Evolutionary conservation across 495 filamentous ascomycete species (phyloP).

Genomic region (Jackrogersella multiformis): DNA sequence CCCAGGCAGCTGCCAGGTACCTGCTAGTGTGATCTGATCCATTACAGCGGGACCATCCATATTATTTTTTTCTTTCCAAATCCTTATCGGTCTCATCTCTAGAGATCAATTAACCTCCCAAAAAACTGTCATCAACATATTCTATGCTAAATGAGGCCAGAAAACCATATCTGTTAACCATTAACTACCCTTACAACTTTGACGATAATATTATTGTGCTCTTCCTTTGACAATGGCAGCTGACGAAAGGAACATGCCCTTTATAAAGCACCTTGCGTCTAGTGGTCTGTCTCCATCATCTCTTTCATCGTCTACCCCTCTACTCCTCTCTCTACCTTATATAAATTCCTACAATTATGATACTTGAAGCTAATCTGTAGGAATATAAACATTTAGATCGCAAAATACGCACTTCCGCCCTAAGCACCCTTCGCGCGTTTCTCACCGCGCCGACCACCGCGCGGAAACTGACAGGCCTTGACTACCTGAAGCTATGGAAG

Average conservation of each 20-base stretch:
- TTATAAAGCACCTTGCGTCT: slow-evolving; percentile 62
- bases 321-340: neutral
- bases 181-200: neutral
- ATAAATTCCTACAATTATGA: neutral
- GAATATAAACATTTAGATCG: slow-evolving; percentile 64
- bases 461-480: slow-evolving; percentile 69
- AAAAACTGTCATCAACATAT: neutral
- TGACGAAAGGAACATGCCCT: slow-evolving; percentile 57
- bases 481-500: slow-evolving; percentile 94
- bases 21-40: slow-evolving; percentile 21
- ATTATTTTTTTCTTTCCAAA: neutral
- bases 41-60: slow-evolving; percentile 23
- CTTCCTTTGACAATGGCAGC: slow-evolving; percentile 51
- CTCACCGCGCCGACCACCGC: slow-evolving; percentile 68
- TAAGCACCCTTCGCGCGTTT: slow-evolving; percentile 81
- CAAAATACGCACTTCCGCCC: slow-evolving; percentile 80
- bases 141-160: neutral
- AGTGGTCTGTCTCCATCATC: slow-evolving; percentile 51
- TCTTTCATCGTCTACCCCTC: neutral
- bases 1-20: too few relatives aligned
- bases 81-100: neutral
- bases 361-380: slow-evolving; percentile 14
- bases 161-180: too few relatives aligned
- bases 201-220: neutral
- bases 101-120: neutral